Evolutionary conservation across 805 yeast species (phyloP), one percentile per base, ranked within the genome.

Genomic region (Pichia californica): DNA sequence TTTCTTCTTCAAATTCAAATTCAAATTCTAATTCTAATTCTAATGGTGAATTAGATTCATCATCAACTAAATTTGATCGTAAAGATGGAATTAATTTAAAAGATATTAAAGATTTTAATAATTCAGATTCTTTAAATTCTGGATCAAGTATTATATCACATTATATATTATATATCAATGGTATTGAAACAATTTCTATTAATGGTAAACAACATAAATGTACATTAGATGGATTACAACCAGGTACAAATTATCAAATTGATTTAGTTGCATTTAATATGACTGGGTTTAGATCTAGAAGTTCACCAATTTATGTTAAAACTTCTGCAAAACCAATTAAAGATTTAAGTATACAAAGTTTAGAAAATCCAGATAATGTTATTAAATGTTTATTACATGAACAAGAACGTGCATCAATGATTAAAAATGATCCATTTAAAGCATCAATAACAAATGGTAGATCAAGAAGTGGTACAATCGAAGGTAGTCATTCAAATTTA

Each of bases 261-360:
- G 74, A 70, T 47, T 48, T 71, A n/a, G 68, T 70, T 8, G 64
- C 73, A 2, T 61, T 68, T 43, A 70, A 70, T 46, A 52, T 52
- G 50, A 56, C 63, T 1, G 64, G 66, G 15, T 71, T 61, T 52
- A 59, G 69, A 47, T 64, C 74, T 5, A 67, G 64, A 45, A 66
- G 72, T 36, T 60, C 62, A 18, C 61, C 74, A 0, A 60, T 69
- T 2, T 68, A 57, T 46, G 62, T 71, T 46, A 68, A 66, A 47
- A 70, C 76, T 1, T 59, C 64, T 9, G 51, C 52, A 15, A 46
- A 45, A 4, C 34, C 43, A 14, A 34, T 38, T 15, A 42, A 50
- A 14, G 57, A 54, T 21, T 43, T 43, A 13, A 28, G 18, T 18
- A 45, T 53, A n/a, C 47, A 58, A 13, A 52, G 58, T 15, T 46